Evolutionary conservation across 495 filamentous ascomycete species (phyloP).

Genomic region (Aspergillus wentii): DNA sequence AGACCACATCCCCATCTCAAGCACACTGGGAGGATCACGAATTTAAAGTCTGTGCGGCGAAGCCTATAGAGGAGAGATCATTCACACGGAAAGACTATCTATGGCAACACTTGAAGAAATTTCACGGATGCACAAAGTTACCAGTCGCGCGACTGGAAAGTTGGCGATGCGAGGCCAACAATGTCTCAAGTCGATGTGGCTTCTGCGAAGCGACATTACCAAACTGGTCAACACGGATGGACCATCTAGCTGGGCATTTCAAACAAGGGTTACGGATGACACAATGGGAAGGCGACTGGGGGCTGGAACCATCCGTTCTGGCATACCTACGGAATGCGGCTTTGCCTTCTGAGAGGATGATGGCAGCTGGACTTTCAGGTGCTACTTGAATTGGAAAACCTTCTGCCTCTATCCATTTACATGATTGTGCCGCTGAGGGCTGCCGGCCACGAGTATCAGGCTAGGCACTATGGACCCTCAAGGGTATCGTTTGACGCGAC

Average conservation of each 20-base stretch:
- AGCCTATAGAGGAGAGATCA: conserved; percentile 59
- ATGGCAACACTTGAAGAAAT: conserved; percentile 73
- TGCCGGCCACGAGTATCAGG: too few species aligned
- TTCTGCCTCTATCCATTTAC: too few species aligned
- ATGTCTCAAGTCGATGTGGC: conserved; percentile 64
- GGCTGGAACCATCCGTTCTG: conserved; percentile 55
- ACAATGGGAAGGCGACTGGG: conserved; percentile 71
- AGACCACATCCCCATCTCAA: conserved; percentile 48
- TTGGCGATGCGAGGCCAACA: conserved; percentile 58
- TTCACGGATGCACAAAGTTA: conserved; percentile 62
- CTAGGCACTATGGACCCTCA: too few species aligned
- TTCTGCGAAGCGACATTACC: conserved; percentile 60
- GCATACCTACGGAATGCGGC: conserved; percentile 59
- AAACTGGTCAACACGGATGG: conserved; percentile 56
- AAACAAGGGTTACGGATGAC: conserved; percentile 61
- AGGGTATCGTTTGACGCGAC: too few species aligned
- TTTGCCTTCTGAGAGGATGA: conserved; percentile 36
- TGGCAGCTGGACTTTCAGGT: too few species aligned
- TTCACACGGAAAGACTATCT: conserved; percentile 85
- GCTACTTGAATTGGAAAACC: too few species aligned
- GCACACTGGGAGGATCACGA: conserved; percentile 69
- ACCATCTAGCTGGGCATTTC: conserved; percentile 68
- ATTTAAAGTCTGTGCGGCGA: conserved; percentile 61
- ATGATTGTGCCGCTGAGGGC: too few species aligned
- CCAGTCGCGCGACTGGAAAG: conserved; percentile 57